phyloP scores from a whole-genome alignment of 441 rosid species.

The Aquilaria agallochum region DNA sequence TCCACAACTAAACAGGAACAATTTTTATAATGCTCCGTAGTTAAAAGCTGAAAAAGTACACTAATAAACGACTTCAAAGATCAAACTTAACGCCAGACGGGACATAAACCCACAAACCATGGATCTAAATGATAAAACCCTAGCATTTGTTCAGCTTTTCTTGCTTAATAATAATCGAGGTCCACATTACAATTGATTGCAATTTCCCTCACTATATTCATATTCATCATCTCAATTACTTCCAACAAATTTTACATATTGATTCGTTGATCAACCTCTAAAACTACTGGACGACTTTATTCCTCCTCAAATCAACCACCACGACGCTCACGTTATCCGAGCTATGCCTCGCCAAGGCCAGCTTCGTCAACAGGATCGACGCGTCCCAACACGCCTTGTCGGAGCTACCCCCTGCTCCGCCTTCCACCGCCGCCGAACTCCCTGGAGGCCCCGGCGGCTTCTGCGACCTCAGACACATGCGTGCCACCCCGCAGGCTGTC shows the following conservation, averaged over 20 bases:
- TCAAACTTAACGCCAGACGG: too few species aligned
- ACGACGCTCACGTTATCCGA: constrained; percentile 75
- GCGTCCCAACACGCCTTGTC: constrained; percentile 74
- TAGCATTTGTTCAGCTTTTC: background rate
- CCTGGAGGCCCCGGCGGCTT: constrained; percentile 17
- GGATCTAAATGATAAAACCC: too few species aligned
- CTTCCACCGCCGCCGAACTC: constrained; percentile 15
- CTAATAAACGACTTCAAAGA: too few species aligned
- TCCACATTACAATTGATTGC: too few species aligned
- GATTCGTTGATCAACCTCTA: too few species aligned
- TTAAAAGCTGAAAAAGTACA: too few species aligned
- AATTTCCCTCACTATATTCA: too few species aligned
- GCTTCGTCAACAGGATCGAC: constrained; percentile 54
- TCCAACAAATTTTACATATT: too few species aligned
- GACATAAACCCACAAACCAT: too few species aligned
- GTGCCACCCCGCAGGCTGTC: constrained; percentile 67
- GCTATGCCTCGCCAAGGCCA: constrained; percentile 65
- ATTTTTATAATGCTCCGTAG: too few species aligned
- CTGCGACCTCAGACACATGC: constrained; percentile 54
- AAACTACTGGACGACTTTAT: background rate
- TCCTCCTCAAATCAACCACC: constrained; percentile 64
- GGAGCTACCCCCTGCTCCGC: constrained; percentile 26
- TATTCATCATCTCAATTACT: too few species aligned
- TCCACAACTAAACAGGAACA: too few species aligned
- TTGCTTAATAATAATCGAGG: constrained; percentile 9